Base-by-base conservation (phyloP, 495 filamentous ascomycete species). In the Penicillium cataractarum region DNA sequence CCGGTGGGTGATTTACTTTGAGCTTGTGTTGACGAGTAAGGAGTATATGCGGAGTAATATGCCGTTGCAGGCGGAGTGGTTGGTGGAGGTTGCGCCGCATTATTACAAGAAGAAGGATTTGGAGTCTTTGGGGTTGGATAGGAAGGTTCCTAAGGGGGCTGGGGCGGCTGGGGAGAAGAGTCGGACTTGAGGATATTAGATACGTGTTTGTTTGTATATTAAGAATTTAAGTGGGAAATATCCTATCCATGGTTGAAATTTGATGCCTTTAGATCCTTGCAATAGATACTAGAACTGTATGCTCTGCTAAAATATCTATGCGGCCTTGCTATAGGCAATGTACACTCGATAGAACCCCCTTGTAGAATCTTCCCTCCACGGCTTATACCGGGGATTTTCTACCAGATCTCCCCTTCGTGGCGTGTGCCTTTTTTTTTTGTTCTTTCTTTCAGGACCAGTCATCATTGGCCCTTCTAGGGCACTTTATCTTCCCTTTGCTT, bases 31-130 rank as follows among this genome's bases (percentile, higher is more conserved):
- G 22, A 98, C 95, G 64, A 93, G 88, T 58, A 93, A 93, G 80
- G 94, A 97, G 81, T 99, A 93, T 70, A 96, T 97, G 86, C 78
- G 95, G 33, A 92, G 87, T 65, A 87, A 88, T 33, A 89, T 97
- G 81, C 94, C 93, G 2, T 80, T 97, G 21, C 86, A 94, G 65
- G 79, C 90, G 0, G 88, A 91, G 72, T 97, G 92, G 93, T 69
- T 99, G 64, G 84, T 88, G 5, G 95, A 99, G 76, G 91, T 92
- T 46, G 95, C 96, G 49, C 96, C 93, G 60, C 95, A 99, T 79
- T 97, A 91, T 70, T 90, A 97, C 71, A 97, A 97, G 80, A 92
- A 90, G 82, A 90, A 91, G 77, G 92, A 98, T 71, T 71, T 98
- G 48, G 96, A 97, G 71, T 86, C 83, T 21, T 61, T 97, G 61